These are phyloP conservation scores for Metschnikowia anglica DNA, from an alignment of 805 yeast species.

Conservation along the genomic window DNA sequence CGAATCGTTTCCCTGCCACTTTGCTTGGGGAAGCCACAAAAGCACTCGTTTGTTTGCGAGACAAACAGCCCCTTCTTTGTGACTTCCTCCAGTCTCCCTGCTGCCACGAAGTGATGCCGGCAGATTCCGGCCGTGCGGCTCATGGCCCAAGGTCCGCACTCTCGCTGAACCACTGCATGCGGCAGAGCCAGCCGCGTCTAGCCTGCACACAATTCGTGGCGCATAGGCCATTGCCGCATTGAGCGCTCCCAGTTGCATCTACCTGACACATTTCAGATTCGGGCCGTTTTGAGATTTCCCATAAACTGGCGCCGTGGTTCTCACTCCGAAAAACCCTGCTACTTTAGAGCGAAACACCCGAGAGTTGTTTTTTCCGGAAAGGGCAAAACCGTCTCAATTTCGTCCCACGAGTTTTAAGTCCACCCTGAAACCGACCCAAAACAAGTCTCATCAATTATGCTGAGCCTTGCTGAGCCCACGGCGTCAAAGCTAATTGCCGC, in stretches of 20 bases:
- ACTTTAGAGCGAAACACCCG: constrained; percentile 5
- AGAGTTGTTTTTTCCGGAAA: constrained; percentile 5
- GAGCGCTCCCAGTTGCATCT: constrained; percentile 5
- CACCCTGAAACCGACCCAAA: not conserved
- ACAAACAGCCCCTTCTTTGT: too few relatives aligned
- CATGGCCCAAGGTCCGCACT: too few relatives aligned
- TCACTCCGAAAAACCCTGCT: not conserved
- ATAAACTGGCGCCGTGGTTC: not conserved
- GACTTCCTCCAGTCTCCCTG: too few relatives aligned
- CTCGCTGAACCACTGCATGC: too few relatives aligned
- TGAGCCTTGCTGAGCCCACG: constrained; percentile 7
- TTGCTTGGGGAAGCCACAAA: too few relatives aligned
- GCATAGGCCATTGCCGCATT: constrained; percentile 12
- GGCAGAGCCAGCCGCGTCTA: not conserved
- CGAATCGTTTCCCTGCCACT: too few relatives aligned
- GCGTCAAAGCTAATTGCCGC: constrained; percentile 11
- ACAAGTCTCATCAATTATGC: constrained; percentile 4
- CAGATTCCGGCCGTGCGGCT: too few relatives aligned
- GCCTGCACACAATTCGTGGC: not conserved
- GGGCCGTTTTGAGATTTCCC: not conserved
- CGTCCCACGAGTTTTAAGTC: too few relatives aligned
- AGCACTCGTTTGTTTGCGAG: too few relatives aligned
- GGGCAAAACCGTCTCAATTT: constrained; percentile 10
- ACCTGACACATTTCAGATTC: constrained; percentile 6
- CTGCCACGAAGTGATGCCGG: too few relatives aligned